Evolutionary conservation across 768 basidiomycete genomes (phyloP).

Genomic region (Melanogaster broomeanus): DNA sequence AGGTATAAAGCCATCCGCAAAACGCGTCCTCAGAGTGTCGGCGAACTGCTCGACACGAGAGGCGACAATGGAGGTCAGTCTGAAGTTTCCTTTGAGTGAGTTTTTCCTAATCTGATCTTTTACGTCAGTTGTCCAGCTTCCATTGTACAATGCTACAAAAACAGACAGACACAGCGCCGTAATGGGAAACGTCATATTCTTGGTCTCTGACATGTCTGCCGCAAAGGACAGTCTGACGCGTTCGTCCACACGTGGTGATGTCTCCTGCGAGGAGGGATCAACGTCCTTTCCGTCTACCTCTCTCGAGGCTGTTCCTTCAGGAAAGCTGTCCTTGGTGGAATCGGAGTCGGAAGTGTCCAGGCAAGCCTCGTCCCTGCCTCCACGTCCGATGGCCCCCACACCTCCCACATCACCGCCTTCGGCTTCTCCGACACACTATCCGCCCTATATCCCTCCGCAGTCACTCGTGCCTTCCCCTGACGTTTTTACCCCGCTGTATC

Average conservation of each 20-base stretch:
- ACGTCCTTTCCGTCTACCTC: constrained; percentile 15
- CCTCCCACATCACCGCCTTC: constrained; percentile 16
- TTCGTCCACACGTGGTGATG: constrained; percentile 17
- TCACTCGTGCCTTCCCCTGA: constrained; percentile 13
- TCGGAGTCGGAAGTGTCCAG: constrained; percentile 18
- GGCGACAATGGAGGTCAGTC: constrained; percentile 23
- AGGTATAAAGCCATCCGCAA: constrained; percentile 28
- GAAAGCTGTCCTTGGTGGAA: constrained; percentile 20
- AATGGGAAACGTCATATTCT: constrained; percentile 29
- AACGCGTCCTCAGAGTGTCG: constrained; percentile 26
- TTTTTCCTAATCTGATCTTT: constrained; percentile 29
- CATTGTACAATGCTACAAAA: constrained; percentile 34
- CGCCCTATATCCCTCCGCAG: constrained; percentile 17
- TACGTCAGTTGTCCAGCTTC: constrained; percentile 34
- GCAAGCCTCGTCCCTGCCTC: constrained; percentile 16
- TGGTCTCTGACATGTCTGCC: constrained; percentile 19
- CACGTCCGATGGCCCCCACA: constrained; percentile 18
- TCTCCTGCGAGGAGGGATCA: constrained; percentile 18
- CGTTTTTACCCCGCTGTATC: constrained; percentile 25
- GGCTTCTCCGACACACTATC: constrained; percentile 10
- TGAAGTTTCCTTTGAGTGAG: constrained; percentile 30
- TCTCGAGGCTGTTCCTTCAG: constrained; percentile 19
- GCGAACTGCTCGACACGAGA: constrained; percentile 28
- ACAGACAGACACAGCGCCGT: constrained; percentile 26
- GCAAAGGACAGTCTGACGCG: constrained; percentile 12